phyloP scores from a whole-genome alignment of 2,329 filamentous ascomycete genomes.

The Metarhizium brunneum region DNA sequence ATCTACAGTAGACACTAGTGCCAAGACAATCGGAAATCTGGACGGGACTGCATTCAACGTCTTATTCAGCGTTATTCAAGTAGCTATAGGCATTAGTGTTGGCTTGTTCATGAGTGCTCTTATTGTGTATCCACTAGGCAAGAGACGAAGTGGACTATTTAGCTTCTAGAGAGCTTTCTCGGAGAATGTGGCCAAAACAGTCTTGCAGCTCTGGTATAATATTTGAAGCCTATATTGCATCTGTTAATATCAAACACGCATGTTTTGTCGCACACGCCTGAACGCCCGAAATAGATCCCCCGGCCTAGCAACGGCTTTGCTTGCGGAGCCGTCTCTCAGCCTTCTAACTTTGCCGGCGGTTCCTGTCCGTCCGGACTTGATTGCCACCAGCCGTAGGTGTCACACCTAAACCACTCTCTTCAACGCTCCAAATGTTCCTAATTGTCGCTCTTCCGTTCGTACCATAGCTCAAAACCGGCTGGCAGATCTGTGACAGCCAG shows the following conservation, averaged over 20 bases:
- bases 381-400: too few relatives aligned
- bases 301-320: too few relatives aligned
- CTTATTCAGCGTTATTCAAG: constrained; percentile 48
- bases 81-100: constrained; percentile 53
- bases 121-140: constrained; percentile 47
- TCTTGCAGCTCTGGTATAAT: not conserved
- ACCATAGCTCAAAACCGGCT: too few relatives aligned
- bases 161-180: constrained; percentile 31
- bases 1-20: not conserved
- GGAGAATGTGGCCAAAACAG: not conserved
- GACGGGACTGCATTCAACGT: constrained; percentile 43
- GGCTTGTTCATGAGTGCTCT: constrained; percentile 48
- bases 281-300: too few relatives aligned
- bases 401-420: too few relatives aligned
- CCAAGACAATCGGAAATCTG: constrained; percentile 17
- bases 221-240: not conserved
- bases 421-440: too few relatives aligned
- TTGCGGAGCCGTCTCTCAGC: too few relatives aligned
- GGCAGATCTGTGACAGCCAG: too few relatives aligned
- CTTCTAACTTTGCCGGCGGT: too few relatives aligned
- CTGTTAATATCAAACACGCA: not conserved
- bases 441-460: too few relatives aligned
- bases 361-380: too few relatives aligned
- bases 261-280: too few relatives aligned
- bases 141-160: constrained; percentile 47